phyloP scores from a whole-genome alignment of 768 basidiomycete species.

The Psilocybe subaeruginosa region DNA sequence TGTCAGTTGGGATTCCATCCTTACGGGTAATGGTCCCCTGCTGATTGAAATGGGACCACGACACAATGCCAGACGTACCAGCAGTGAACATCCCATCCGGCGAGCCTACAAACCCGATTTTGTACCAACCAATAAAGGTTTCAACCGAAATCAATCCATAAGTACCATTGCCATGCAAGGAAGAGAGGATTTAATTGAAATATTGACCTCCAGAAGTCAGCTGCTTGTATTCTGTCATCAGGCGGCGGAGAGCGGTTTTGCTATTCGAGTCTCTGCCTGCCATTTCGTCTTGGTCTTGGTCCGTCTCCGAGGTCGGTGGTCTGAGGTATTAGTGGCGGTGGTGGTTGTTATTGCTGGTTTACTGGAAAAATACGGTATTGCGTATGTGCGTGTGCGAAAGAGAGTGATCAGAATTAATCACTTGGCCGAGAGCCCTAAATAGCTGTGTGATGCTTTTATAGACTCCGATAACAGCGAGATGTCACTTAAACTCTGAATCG shows the following conservation, averaged over 20 bases:
- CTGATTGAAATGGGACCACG: conserved; percentile 3
- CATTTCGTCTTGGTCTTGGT: not conserved
- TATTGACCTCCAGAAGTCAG: conserved; percentile 73
- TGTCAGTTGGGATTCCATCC: not conserved
- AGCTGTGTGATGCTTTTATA: not conserved
- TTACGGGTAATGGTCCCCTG: not conserved
- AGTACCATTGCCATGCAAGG: not conserved
- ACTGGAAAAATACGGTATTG: not conserved
- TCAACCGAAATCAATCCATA: not conserved
- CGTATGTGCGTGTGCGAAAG: conserved; percentile 1
- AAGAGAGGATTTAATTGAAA: conserved; percentile 28
- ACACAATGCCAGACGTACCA: conserved; percentile 39
- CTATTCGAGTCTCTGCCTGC: conserved; percentile 47
- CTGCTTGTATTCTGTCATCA: conserved; percentile 94
- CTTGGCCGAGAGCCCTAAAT: not conserved
- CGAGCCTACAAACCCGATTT: conserved; percentile 50
- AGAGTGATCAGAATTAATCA: not conserved
- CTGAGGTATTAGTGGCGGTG: not conserved
- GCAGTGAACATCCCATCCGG: conserved; percentile 98
- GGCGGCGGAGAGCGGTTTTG: conserved; percentile 77
- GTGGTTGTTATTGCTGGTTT: not conserved
- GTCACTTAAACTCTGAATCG: not conserved
- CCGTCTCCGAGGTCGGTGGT: not conserved
- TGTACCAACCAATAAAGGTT: no score
- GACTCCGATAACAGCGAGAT: not conserved